phyloP scores from a whole-genome alignment of 805 yeast genomes.

The Grigorovia humatica region DNA sequence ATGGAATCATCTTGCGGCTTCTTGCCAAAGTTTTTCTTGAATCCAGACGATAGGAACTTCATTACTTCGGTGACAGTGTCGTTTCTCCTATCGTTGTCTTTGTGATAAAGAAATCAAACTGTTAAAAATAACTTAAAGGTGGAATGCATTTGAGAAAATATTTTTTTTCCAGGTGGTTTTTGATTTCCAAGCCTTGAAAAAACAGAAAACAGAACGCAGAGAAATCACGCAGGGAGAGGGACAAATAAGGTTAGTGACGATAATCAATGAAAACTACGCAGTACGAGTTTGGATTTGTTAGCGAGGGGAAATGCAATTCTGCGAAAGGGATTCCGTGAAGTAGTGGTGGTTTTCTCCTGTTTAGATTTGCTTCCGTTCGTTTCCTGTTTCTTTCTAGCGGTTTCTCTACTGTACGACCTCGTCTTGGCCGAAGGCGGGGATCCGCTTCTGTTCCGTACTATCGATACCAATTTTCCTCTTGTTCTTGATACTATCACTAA shows the following conservation, averaged over 20 bases:
- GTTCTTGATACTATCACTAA: not conserved
- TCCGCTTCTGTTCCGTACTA: not conserved
- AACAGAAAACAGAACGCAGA: not conserved
- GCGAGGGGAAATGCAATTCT: not conserved
- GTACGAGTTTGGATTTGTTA: not conserved
- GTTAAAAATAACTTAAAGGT: not conserved
- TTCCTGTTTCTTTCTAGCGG: not conserved
- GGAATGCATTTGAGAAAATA: not conserved
- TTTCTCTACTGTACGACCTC: conserved; percentile 12
- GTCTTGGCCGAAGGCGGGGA: conserved; percentile 27
- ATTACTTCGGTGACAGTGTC: not conserved
- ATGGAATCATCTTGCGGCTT: not conserved
- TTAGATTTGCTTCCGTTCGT: not conserved
- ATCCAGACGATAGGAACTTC: conserved; percentile 1
- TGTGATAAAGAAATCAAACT: not conserved
- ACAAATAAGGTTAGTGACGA: not conserved
- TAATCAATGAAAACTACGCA: not conserved
- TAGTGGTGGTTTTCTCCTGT: not conserved
- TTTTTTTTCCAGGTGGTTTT: not conserved
- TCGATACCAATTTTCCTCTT: not conserved
- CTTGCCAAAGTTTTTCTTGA: not conserved
- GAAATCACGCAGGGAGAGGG: not conserved
- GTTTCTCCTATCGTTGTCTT: not conserved
- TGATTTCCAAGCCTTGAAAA: not conserved
- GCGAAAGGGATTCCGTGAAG: not conserved